Conservation (phyloP, 2,329 filamentous ascomycete genomes). For the Didymosphaeria variabile region DNA sequence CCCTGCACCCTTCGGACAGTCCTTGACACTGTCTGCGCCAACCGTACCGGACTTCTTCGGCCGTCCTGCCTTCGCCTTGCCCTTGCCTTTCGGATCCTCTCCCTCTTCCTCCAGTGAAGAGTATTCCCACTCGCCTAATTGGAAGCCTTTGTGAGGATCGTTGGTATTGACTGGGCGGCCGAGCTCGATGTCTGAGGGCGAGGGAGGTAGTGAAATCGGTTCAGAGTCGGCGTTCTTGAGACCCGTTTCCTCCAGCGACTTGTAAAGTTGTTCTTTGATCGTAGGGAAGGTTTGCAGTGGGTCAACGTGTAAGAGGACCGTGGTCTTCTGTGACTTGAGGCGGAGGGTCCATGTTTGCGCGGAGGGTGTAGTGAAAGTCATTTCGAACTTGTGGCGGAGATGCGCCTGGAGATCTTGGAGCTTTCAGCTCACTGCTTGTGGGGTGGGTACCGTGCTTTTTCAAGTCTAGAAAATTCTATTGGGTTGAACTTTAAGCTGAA, state of each 20-base stretch:
- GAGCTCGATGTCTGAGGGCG: constrained; percentile 51
- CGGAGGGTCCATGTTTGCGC: constrained; percentile 54
- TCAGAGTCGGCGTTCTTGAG: constrained; percentile 43
- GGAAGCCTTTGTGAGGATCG: constrained; percentile 53
- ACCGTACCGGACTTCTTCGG: constrained; percentile 18
- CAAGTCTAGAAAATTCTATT: background rate
- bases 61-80: constrained; percentile 48
- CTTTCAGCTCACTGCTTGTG: background rate
- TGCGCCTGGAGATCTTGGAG: background rate
- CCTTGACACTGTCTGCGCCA: constrained; percentile 23
- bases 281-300: constrained; percentile 52
- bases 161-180: constrained; percentile 53
- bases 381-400: constrained; percentile 15
- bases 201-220: constrained; percentile 49
- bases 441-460: no score
- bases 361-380: constrained; percentile 30
- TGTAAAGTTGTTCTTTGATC: constrained; percentile 54
- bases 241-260: constrained; percentile 52
- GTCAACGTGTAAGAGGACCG: constrained; percentile 57
- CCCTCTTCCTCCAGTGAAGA: constrained; percentile 36
- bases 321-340: constrained; percentile 57
- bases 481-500: background rate
- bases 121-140: constrained; percentile 46
- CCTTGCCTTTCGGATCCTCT: constrained; percentile 46
- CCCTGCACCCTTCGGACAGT: constrained; percentile 48